These are phyloP conservation scores for Fusarium sublunatum DNA, from an alignment of 2,329 filamentous ascomycete species.

Conservation along the genomic window DNA sequence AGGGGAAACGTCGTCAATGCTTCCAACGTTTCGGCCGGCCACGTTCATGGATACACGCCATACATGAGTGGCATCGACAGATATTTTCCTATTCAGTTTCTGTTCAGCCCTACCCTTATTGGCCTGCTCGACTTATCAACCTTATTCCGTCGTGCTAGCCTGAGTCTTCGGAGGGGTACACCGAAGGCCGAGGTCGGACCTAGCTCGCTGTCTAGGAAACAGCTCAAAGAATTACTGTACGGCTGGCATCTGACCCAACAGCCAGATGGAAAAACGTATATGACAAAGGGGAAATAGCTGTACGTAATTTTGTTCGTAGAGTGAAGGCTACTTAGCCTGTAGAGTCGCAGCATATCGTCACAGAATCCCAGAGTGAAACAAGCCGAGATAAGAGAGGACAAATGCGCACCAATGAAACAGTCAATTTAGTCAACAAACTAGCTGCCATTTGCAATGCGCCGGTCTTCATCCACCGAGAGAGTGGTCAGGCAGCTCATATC, in stretches of 20 bases:
- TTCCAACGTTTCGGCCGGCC: conserved; percentile 7
- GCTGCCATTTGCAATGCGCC: conserved; percentile 35
- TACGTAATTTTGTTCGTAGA: conserved; percentile 10
- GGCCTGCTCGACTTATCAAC: conserved; percentile 22
- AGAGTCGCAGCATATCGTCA: conserved; percentile 11
- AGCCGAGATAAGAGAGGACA: conserved; percentile 25
- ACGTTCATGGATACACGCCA: conserved; percentile 9
- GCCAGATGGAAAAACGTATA: background rate
- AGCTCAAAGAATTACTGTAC: conserved; percentile 15
- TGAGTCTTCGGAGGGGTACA: conserved; percentile 36
- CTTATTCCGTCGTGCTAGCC: conserved; percentile 23
- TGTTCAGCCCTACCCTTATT: conserved; percentile 41
- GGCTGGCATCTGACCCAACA: conserved; percentile 22
- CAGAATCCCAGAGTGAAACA: conserved; percentile 25
- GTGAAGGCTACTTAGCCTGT: conserved; percentile 18
- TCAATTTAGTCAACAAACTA: conserved; percentile 36
- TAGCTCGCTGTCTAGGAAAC: conserved; percentile 27
- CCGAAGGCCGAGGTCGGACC: conserved; percentile 45
- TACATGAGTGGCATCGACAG: conserved; percentile 12
- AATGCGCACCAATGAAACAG: conserved; percentile 47
- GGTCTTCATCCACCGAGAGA: conserved; percentile 35
- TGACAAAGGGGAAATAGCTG: conserved; percentile 13
- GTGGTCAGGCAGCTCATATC: conserved; percentile 31
- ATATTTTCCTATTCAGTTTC: conserved; percentile 37
- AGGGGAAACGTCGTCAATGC: conserved; percentile 15